These are phyloP conservation scores for Lycium ferocissimum DNA, from an alignment of 257 asterid genomes.

Conservation along the genomic window DNA sequence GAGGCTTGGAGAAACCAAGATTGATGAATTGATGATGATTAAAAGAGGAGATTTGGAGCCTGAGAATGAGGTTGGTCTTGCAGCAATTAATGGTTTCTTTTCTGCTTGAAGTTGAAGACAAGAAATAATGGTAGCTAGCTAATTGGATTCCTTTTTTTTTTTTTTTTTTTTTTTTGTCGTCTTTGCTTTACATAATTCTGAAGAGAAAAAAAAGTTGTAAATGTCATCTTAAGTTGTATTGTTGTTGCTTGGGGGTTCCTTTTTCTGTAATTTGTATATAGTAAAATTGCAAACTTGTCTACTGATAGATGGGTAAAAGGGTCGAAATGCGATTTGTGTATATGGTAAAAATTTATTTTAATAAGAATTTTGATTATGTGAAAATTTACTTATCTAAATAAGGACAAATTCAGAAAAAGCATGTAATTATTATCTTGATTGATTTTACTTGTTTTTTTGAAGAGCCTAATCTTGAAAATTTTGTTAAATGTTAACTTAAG, in stretches of 20 bases:
- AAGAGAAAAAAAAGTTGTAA: neutral
- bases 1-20: slow-evolving; percentile 25
- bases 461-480: too few relatives aligned
- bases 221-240: neutral
- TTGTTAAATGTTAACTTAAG: too few relatives aligned
- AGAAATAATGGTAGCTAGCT: neutral
- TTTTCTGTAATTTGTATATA: too few relatives aligned
- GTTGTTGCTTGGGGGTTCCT: neutral
- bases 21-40: neutral
- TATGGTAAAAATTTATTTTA: too few relatives aligned
- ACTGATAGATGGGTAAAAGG: too few relatives aligned
- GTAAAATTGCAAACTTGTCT: too few relatives aligned
- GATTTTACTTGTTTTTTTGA: too few relatives aligned
- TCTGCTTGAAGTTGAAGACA: slow-evolving; percentile 52
- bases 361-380: too few relatives aligned
- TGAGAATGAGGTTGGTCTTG: slow-evolving; percentile 50
- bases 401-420: too few relatives aligned
- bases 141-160: neutral
- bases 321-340: too few relatives aligned
- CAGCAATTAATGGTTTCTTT: slow-evolving; percentile 61
- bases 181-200: neutral
- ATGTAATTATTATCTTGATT: too few relatives aligned
- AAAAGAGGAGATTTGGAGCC: slow-evolving; percentile 43
- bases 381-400: too few relatives aligned
- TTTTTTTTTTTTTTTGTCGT: neutral